These are phyloP conservation scores for Mortierella sp. DNA, from an alignment of 371 early-diverging fungal genomes.

Conservation along the genomic window DNA sequence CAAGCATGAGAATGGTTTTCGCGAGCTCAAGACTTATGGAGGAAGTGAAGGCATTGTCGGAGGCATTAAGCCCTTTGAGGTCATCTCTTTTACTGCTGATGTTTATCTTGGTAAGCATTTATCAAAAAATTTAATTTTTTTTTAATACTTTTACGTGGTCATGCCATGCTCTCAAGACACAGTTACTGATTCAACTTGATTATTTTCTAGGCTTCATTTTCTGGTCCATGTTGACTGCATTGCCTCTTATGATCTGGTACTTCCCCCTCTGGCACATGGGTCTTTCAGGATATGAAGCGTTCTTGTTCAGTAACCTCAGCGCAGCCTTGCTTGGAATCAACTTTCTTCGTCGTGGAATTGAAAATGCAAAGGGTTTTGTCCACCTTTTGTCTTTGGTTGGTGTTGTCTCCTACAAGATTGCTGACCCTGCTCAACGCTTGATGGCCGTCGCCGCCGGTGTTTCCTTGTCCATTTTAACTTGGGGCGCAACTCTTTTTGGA, in stretches of 20 bases:
- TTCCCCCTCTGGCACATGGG: slow-evolving; percentile 92
- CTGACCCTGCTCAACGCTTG: slow-evolving; percentile 73
- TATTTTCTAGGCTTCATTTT: slow-evolving; percentile 72
- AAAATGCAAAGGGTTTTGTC: slow-evolving; percentile 68
- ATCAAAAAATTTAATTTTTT: background rate
- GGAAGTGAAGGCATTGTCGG: slow-evolving; percentile 21
- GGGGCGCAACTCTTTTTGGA: slow-evolving; percentile 71
- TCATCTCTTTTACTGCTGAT: slow-evolving; percentile 61
- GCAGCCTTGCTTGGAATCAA: slow-evolving; percentile 76
- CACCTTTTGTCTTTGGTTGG: slow-evolving; percentile 74
- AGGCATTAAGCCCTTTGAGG: slow-evolving; percentile 34
- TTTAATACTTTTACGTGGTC: background rate
- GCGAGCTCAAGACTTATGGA: slow-evolving; percentile 38
- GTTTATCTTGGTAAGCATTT: slow-evolving; percentile 66
- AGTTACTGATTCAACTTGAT: background rate
- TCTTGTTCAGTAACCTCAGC: slow-evolving; percentile 71
- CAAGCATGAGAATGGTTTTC: no score
- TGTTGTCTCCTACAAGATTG: slow-evolving; percentile 68
- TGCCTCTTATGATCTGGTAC: slow-evolving; percentile 84
- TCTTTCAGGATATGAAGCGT: slow-evolving; percentile 83
- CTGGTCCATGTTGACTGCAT: slow-evolving; percentile 84
- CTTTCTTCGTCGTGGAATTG: slow-evolving; percentile 67
- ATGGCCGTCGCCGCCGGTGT: slow-evolving; percentile 71
- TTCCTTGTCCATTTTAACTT: slow-evolving; percentile 68
- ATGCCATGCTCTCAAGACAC: background rate